phyloP scores from a whole-genome alignment of 73 alveolate species.

The Paramecium sexaurelia region DNA sequence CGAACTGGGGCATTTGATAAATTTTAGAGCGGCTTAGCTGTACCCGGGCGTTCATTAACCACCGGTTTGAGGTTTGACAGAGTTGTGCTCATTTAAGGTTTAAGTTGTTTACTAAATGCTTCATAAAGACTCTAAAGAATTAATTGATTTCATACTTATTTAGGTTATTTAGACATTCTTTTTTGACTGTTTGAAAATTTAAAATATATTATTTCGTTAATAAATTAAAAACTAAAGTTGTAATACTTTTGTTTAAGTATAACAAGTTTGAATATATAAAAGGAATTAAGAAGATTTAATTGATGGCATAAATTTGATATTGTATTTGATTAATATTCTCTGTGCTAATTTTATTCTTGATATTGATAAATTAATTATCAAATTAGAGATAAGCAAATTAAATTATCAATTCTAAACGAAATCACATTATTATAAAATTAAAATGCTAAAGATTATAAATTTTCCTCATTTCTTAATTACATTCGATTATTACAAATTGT shows the following conservation, averaged over 20 bases:
- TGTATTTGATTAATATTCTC: too few species aligned
- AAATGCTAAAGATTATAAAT: too few species aligned
- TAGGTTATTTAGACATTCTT: not conserved
- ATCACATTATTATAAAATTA: too few species aligned
- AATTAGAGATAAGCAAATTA: too few species aligned
- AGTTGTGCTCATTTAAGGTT: slow-evolving; percentile 9
- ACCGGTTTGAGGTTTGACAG: not conserved
- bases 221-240: not conserved
- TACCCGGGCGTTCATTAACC: not conserved
- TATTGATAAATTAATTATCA: too few species aligned
- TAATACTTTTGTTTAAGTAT: not conserved
- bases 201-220: not conserved
- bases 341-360: too few species aligned
- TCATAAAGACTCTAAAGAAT: not conserved
- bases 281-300: too few species aligned
- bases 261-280: not conserved
- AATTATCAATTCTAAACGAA: too few species aligned
- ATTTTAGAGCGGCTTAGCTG: slow-evolving; percentile 6
- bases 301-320: too few species aligned
- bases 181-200: not conserved
- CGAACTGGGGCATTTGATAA: slow-evolving; percentile 24
- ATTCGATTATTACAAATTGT: too few species aligned
- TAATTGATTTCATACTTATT: not conserved
- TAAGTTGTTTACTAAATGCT: slow-evolving; percentile 38
- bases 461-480: too few species aligned